A percentile compares a stretch with the other conserved stretches of the same genome.
phyloP scores from a whole-genome alignment of 2,329 filamentous ascomycete genomes.

The Cadophora luteo-olivacea region DNA sequence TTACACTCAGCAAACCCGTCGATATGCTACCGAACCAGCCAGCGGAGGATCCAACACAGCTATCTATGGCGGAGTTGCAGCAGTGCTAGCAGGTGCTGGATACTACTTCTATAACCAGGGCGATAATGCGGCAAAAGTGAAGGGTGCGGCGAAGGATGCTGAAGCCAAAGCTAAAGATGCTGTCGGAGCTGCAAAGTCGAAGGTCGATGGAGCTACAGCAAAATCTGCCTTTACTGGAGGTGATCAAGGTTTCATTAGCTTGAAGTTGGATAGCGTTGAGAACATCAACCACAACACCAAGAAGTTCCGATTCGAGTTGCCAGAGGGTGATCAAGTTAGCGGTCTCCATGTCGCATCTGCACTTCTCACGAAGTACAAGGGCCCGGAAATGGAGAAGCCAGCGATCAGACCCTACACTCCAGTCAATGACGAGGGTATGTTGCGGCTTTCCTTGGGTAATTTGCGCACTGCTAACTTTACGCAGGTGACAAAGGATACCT shows the following conservation, averaged over 20 bases:
- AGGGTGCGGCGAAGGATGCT: slow-evolving; percentile 60
- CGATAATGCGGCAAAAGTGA: slow-evolving; percentile 59
- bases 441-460: neutral
- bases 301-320: slow-evolving; percentile 85
- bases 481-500: slow-evolving; percentile 78
- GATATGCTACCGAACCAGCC: slow-evolving; percentile 72
- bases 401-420: slow-evolving; percentile 94
- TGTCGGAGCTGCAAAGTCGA: slow-evolving; percentile 37
- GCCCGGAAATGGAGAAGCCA: slow-evolving; percentile 81
- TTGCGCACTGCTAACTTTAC: slow-evolving; percentile 28
- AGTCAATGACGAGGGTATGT: slow-evolving; percentile 78
- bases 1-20: slow-evolving; percentile 62
- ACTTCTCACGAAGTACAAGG: slow-evolving; percentile 90
- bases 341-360: slow-evolving; percentile 85
- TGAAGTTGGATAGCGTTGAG: slow-evolving; percentile 81
- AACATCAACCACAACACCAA: slow-evolving; percentile 94
- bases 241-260: slow-evolving; percentile 85
- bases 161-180: slow-evolving; percentile 60
- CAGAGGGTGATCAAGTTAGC: slow-evolving; percentile 82
- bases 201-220: slow-evolving; percentile 45
- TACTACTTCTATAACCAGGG: slow-evolving; percentile 58
- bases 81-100: slow-evolving; percentile 62
- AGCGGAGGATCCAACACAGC: slow-evolving; percentile 59
- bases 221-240: slow-evolving; percentile 74
- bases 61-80: slow-evolving; percentile 66